Conservation (phyloP, 2,329 filamentous ascomycete genomes). For the Fusarium kyushuense region DNA sequence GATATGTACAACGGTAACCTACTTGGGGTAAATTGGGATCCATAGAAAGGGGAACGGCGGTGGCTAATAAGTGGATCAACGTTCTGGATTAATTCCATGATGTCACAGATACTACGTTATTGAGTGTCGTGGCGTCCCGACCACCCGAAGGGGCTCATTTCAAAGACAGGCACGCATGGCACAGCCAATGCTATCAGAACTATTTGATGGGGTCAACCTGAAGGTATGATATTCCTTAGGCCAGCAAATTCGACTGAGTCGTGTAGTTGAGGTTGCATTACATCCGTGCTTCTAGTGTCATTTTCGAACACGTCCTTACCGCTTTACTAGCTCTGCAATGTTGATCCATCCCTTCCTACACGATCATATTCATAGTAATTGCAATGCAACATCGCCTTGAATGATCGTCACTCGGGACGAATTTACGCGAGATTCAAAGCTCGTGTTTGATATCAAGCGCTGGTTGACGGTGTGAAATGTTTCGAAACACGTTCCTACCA, state of each 20-base stretch:
- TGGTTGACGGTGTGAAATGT: background rate
- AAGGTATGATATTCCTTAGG: no score
- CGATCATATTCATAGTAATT: background rate
- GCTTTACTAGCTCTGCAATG: background rate
- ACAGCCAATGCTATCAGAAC: background rate
- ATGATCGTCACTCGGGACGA: background rate
- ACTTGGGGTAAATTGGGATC: background rate
- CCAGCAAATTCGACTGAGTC: background rate
- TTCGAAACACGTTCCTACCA: background rate
- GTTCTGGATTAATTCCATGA: constrained; percentile 2
- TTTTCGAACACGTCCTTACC: background rate
- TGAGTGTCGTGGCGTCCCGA: background rate
- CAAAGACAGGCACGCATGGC: background rate
- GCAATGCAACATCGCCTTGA: background rate
- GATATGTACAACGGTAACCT: background rate
- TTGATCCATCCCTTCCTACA: background rate
- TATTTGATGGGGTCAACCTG: no score
- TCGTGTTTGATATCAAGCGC: no score
- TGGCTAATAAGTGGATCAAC: background rate
- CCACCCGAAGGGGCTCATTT: background rate
- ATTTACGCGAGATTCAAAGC: background rate
- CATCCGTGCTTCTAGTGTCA: background rate
- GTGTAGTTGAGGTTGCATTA: background rate
- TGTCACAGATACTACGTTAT: background rate
- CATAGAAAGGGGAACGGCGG: background rate